These are phyloP conservation scores for Globisporangium paroecandrum DNA, from an alignment of 352 stramenopile species.

Conservation along the genomic window DNA sequence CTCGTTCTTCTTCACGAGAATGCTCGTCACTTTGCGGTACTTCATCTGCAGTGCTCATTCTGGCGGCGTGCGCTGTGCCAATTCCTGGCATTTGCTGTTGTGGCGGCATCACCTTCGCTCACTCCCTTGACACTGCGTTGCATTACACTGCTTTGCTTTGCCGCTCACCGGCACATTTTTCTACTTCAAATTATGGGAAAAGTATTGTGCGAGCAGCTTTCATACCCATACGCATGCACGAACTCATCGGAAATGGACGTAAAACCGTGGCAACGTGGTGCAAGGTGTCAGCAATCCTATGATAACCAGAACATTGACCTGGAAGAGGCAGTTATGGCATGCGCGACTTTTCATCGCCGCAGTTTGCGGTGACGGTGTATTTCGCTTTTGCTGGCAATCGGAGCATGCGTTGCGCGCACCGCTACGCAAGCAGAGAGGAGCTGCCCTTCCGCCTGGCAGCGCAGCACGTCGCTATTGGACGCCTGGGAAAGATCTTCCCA, in stretches of 20 bases:
- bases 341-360: neutral
- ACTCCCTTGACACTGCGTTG: neutral
- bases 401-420: neutral
- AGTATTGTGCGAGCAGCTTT: neutral
- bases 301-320: neutral
- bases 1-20: neutral
- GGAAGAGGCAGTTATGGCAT: neutral
- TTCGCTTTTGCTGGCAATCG: neutral
- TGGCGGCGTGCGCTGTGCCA: neutral
- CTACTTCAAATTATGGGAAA: neutral
- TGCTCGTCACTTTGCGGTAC: neutral
- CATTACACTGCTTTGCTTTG: no score
- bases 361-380: neutral
- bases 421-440: neutral
- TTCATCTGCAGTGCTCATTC: neutral
- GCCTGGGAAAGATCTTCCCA: slow-evolving; percentile 37
- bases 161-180: no score
- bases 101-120: no score
- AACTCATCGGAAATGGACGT: no score
- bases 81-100: neutral
- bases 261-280: neutral
- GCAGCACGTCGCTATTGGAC: slow-evolving; percentile 29
- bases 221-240: neutral
- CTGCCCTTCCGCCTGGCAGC: slow-evolving; percentile 23
- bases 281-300: neutral